Conservation (phyloP, 768 basidiomycete species). For the Serendipita sp. region DNA sequence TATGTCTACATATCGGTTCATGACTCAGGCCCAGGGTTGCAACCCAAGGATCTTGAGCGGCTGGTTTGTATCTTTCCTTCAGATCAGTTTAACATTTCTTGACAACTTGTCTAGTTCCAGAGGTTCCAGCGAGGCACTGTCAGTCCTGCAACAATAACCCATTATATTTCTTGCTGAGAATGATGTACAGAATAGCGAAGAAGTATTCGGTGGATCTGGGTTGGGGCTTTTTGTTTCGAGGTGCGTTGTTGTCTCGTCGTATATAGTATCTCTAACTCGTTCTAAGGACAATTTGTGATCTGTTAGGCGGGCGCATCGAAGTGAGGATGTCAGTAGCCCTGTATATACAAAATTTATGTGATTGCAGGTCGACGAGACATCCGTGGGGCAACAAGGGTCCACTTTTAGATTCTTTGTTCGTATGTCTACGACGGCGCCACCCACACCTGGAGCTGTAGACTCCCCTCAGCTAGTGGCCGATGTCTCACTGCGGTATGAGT, state of each 20-base stretch:
- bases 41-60: conserved; percentile 20
- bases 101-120: conserved; percentile 11
- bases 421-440: conserved; percentile 9
- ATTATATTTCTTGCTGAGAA: neutral
- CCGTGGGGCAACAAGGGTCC: conserved; percentile 21
- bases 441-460: neutral
- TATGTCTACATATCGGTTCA: conserved; percentile 24
- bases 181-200: conserved; percentile 14
- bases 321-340: neutral
- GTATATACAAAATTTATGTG: neutral
- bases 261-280: neutral
- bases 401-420: conserved; percentile 27
- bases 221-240: conserved; percentile 24
- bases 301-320: conserved; percentile 21
- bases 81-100: neutral
- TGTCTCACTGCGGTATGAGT: neutral
- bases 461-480: neutral
- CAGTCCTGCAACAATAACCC: conserved; percentile 14
- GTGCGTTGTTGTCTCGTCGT: neutral
- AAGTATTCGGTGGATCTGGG: conserved; percentile 18
- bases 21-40: conserved; percentile 25
- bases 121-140: conserved; percentile 23
- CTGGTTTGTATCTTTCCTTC: conserved; percentile 10
- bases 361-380: conserved; percentile 20
- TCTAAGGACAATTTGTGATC: conserved; percentile 15